These are phyloP conservation scores for Talaromyces sp. DNA, from an alignment of 2,329 filamentous ascomycete species.

Conservation along the genomic window DNA sequence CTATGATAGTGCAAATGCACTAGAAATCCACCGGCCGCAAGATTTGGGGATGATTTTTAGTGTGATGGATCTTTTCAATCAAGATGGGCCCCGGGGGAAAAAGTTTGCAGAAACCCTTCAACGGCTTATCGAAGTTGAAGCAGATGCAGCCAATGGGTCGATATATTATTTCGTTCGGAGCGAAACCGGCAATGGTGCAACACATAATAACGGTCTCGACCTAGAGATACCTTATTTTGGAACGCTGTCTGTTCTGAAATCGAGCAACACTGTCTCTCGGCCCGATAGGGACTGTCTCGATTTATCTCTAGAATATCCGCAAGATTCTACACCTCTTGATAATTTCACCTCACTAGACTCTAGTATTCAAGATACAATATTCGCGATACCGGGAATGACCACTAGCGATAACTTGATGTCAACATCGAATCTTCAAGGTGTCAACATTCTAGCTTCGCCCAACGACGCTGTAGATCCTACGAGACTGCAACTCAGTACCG, in stretches of 20 bases:
- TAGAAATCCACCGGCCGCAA: background rate
- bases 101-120: slow-evolving; percentile 5
- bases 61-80: background rate
- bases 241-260: background rate
- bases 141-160: slow-evolving; percentile 9
- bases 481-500: background rate
- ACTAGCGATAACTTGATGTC: background rate
- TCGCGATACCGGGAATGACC: background rate
- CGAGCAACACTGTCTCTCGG: background rate
- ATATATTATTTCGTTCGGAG: slow-evolving; percentile 1
- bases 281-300: background rate
- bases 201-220: background rate
- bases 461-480: background rate
- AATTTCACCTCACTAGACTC: background rate
- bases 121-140: slow-evolving; percentile 8
- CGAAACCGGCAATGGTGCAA: background rate
- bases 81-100: background rate
- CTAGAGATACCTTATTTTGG: slow-evolving; percentile 5
- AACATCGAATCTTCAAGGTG: background rate
- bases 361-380: background rate
- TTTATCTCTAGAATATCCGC: background rate
- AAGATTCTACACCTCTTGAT: background rate
- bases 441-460: background rate
- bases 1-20: background rate
- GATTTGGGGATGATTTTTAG: slow-evolving; percentile 2